Base-by-base conservation (phyloP, 2,329 filamentous ascomycete genomes). In the Epicoccum sorghinum region DNA sequence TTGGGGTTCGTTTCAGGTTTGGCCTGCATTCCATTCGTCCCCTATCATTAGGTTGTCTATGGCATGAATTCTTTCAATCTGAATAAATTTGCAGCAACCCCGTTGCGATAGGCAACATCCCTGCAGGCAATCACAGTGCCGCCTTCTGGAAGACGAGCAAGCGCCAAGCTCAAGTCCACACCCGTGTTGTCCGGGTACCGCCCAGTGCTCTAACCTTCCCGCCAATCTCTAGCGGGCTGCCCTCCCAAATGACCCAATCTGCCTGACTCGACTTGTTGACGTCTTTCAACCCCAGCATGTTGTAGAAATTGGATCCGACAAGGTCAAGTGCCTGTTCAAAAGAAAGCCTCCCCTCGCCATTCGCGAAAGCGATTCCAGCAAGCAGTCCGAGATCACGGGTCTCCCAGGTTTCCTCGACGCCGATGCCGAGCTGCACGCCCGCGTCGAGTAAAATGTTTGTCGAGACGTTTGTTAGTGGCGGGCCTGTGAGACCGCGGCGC, bases 241-340 rank as follows among this genome's bases (percentile, higher is more conserved):
- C 86, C 66, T 89, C 86, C 47, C 80, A 85, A 5, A 89, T 77
- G 3, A 87, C 78, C 73, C 88, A 89, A 58, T 88, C 76, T 61
- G 32, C 58, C 57, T 47, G 65, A 59, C 29, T 55, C 57, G 33
- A 70, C 55, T 23, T 25, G n/a, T 53, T 52, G 30, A 56, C 41
- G 23, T 60, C 25, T 7, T 78, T 62, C 1, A 83, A 60, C 0
- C 85, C 85, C 10, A 89, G 70, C 9, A 89, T 79, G 57, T 80
- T 78, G 64, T 83, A 83, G 3, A 88, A 73, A 58, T 86, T 87
- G 10, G 64, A 70, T 23, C 83, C 82, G 1, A 87, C 80, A 33
- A 89, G 71, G 29, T 79, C 82, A 45, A 89, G 60, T 0, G 86
- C 86, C 39, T 80, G 77, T 61, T 77, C 77, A 70, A 86, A 80